Evolutionary conservation across 345 rosid species (phyloP).

Genomic region (Trapa bicornis): DNA sequence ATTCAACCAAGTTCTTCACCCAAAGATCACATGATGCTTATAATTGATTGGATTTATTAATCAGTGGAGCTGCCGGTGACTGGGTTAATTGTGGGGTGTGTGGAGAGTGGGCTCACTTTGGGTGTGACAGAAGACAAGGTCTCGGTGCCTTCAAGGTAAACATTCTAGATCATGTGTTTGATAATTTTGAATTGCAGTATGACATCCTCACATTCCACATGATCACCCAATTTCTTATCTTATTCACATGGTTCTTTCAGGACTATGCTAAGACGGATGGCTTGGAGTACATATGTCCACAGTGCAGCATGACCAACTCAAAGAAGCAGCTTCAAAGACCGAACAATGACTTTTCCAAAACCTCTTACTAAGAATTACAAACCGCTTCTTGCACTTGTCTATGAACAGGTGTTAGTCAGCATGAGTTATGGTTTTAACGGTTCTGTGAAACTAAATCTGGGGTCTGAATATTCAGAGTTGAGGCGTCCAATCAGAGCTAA

Average conservation of each 20-base stretch:
- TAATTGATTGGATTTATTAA: neutral
- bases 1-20: neutral
- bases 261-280: slow-evolving; percentile 47
- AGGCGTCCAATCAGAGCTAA: neutral
- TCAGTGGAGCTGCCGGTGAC: slow-evolving; percentile 45
- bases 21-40: neutral
- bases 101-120: slow-evolving; percentile 51
- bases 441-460: neutral
- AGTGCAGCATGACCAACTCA: slow-evolving; percentile 22
- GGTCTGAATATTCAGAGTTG: neutral
- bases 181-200: too few relatives aligned
- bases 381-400: neutral
- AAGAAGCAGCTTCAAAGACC: slow-evolving; percentile 10
- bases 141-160: slow-evolving; percentile 48
- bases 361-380: neutral
- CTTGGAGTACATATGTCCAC: slow-evolving; percentile 41
- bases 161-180: too few relatives aligned
- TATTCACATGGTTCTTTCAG: slow-evolving; percentile 7
- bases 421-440: too few relatives aligned
- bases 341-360: slow-evolving; percentile 6
- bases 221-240: neutral
- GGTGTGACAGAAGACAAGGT: slow-evolving; percentile 47
- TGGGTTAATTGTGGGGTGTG: slow-evolving; percentile 48
- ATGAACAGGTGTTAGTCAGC: neutral
- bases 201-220: neutral